phyloP scores from a whole-genome alignment of 2,329 filamentous ascomycete genomes.

The Fusarium tjaetaba region DNA sequence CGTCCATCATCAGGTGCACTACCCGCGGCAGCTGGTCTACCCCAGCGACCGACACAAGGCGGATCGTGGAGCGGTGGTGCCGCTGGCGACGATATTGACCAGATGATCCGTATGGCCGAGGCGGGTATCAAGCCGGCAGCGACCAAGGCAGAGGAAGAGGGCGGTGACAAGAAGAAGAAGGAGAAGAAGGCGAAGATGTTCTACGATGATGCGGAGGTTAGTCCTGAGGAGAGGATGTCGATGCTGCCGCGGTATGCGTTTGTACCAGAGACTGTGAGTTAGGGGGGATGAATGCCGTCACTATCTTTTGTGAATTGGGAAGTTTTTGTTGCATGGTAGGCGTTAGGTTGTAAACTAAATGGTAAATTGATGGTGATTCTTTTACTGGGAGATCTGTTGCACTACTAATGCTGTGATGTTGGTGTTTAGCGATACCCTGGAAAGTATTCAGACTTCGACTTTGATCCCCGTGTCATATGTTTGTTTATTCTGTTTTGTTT shows the following conservation, averaged over 20 bases:
- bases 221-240: constrained; percentile 91
- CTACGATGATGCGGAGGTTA: constrained; percentile 81
- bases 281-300: constrained; percentile 1
- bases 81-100: constrained; percentile 69
- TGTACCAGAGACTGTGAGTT: constrained; percentile 41
- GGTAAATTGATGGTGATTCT: constrained; percentile 36
- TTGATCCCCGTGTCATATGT: rapidly evolving
- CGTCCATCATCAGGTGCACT: constrained; percentile 54
- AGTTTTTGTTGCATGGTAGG: constrained; percentile 41
- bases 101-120: constrained; percentile 72
- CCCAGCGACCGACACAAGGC: constrained; percentile 55
- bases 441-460: rapidly evolving
- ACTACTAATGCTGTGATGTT: neutral
- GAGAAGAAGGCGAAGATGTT: constrained; percentile 77
- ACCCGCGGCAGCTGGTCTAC: constrained; percentile 54
- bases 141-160: constrained; percentile 52
- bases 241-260: constrained; percentile 79
- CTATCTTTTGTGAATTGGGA: constrained; percentile 6
- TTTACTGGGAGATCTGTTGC: constrained; percentile 2
- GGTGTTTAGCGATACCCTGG: neutral
- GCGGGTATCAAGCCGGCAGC: constrained; percentile 63
- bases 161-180: constrained; percentile 71
- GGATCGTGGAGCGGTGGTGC: constrained; percentile 44
- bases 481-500: neutral
- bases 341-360: constrained; percentile 42